Evolutionary conservation across 805 yeast species (phyloP).

Genomic region (Jamesozyma hellenica): DNA sequence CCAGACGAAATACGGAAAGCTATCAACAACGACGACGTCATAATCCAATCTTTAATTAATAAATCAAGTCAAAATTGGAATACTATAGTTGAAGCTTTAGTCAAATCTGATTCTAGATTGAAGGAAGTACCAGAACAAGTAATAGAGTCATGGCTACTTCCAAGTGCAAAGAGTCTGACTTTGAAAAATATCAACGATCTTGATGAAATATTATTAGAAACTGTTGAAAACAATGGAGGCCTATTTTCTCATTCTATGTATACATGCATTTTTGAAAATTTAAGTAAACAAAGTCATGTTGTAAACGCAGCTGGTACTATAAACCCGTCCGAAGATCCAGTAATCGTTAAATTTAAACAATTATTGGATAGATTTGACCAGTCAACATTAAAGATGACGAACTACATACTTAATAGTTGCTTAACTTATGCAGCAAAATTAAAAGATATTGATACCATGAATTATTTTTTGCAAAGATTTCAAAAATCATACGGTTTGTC

Average conservation of each 20-base stretch:
- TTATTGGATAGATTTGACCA: constrained; percentile 15
- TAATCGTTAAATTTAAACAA: constrained; percentile 14
- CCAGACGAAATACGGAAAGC: constrained; percentile 14
- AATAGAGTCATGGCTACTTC: constrained; percentile 7
- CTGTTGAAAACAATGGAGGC: constrained; percentile 6
- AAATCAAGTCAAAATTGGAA: constrained; percentile 22
- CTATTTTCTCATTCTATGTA: constrained; percentile 15
- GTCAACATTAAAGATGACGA: constrained; percentile 8
- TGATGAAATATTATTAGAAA: constrained; percentile 20
- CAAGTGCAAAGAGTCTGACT: constrained; percentile 10
- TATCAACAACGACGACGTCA: constrained; percentile 17
- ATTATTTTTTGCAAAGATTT: constrained; percentile 20
- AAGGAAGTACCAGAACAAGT: constrained; percentile 6
- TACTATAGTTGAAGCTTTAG: constrained; percentile 15
- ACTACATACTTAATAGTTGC: constrained; percentile 19
- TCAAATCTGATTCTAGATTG: constrained; percentile 9
- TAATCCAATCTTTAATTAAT: constrained; percentile 16
- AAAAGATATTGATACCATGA: constrained; percentile 14
- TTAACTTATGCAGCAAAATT: constrained; percentile 17
- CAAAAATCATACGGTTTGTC: constrained; percentile 15
- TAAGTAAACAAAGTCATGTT: constrained; percentile 9
- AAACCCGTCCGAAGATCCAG: constrained; percentile 4
- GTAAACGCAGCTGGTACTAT: neutral
- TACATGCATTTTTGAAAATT: constrained; percentile 17
- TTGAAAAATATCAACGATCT: constrained; percentile 18